Evolutionary conservation across 2,329 filamentous ascomycete genomes (phyloP), one percentile per base, ranked within the genome.

Genomic region (Pestalotiopsis sp.): DNA sequence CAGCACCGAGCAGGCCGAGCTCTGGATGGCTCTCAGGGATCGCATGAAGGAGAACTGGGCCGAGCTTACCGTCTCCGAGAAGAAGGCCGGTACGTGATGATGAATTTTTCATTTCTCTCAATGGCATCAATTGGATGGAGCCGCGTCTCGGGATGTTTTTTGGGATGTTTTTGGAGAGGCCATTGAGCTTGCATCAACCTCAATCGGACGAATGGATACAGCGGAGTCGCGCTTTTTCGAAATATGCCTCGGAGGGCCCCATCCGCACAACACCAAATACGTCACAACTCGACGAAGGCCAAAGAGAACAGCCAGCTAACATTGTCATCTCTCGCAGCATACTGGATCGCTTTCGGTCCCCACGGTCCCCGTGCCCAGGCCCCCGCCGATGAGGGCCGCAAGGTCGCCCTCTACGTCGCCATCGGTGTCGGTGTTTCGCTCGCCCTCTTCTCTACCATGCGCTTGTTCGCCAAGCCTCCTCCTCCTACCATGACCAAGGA

Each of bases 31-130:
- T 76, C 88, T 99, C 83, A 91, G 96, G 83, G 96, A 99, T 86
- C 92, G 96, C 80, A 99, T 99, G 96, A 98, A 97, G 93, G 91
- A 89, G 77, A 94, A 94, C 87, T 99, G 96, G 96, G 90, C 92
- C 80, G 94, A 98, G 80, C 87, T 99, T 86, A 98, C 96, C 66
- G 76, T 97, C 79, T 92, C 96, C 84, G 96, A 99, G 90, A 97
- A 99, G 93, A 98, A 97, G 88, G 96, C 96, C 77, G 95, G 96
- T 98, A 91, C 82, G 95, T 93, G 70, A 61, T 41, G 56, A 36
- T 36, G 31, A 52, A 17, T 52, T 52, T 52, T 68, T 45, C 20
- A 20, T 36, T 36, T 36, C 31, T 36, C 31, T 6, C 31, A 36
- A 36, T 20, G 57, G n/a, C 41, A 25, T 64, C 64, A 45, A 59